Base-by-base conservation (phyloP, 164 flowering plant genomes). In the Sextonia rubra region DNA sequence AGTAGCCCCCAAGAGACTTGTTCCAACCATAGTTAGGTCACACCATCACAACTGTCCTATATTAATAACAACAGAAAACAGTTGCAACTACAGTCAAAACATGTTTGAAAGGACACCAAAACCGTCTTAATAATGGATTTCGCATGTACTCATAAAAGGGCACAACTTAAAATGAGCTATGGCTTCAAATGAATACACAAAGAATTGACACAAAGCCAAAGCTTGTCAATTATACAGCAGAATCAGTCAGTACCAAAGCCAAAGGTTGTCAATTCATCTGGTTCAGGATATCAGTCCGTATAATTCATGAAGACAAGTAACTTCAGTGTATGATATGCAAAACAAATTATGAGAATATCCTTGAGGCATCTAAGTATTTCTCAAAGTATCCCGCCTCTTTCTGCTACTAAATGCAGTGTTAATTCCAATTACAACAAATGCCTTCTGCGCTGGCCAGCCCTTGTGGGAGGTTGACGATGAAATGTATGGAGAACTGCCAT, bases 381-480 rank as follows among this genome's bases (percentile, higher is more conserved):
- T 72, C 18, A 87, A 81, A 11, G 88, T 85, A 74, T 87, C 90
- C 63, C 90, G 83, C 75, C 90, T 83, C 82, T 75, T 85, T 72
- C 90, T 80, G 70, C 90, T 87, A 73, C 98, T 94, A 76, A 94
- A 94, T 44, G 98, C 98, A 49, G 98, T 92, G 72, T 94, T 94
- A 23, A 94, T 94, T 60, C 98, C 98, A 74, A 94, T 92, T 29
- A 95, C 98, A 78, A 92, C 80, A 77, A 92, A 92, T 3, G 86
- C 91, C 79, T 89, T 92, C 83, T 88, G 81, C 80, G 70, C 85
- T 2, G 82, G 80, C 12, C 75, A 69, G 8, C 71, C 77, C 18
- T 79, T 81, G 27, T 47, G 80, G 69, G 82, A 60, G 71, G 81
- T 55, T 64, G 48, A 4, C 71, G 25, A 24, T 0, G 76, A 52